phyloP scores from a whole-genome alignment of 1,284 basidiomycete genomes.

The Ceraceosorus bombacis region DNA sequence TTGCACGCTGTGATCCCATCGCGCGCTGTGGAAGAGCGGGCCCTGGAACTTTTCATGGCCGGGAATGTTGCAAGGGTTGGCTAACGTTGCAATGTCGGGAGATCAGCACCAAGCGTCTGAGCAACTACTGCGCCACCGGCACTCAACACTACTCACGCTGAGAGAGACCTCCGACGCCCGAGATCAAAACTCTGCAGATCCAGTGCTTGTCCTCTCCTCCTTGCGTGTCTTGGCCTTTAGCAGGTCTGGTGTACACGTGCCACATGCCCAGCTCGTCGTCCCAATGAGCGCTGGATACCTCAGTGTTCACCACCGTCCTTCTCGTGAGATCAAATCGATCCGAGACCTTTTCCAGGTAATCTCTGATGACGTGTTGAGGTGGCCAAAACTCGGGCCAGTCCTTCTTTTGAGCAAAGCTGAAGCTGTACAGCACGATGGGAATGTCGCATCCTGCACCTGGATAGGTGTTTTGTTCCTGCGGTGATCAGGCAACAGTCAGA shows the following conservation, averaged over 20 bases:
- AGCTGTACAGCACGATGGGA: slow-evolving; percentile 44
- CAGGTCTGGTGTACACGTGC: slow-evolving; percentile 30
- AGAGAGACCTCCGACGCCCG: slow-evolving; percentile 40
- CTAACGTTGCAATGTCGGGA: no score
- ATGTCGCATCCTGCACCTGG: slow-evolving; percentile 43
- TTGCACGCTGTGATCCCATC: slow-evolving; percentile 46
- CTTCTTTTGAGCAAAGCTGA: slow-evolving; percentile 39
- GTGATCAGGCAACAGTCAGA: no score
- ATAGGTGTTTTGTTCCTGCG: slow-evolving; percentile 20
- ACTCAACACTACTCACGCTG: slow-evolving; percentile 14
- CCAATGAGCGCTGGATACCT: slow-evolving; percentile 31
- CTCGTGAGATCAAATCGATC: slow-evolving; percentile 27
- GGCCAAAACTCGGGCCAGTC: slow-evolving; percentile 40
- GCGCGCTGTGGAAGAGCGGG: slow-evolving; percentile 45
- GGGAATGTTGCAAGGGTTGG: slow-evolving; percentile 37
- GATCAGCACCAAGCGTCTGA: no score
- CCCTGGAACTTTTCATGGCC: slow-evolving; percentile 42
- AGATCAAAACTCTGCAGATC: slow-evolving; percentile 40
- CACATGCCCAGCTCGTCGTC: slow-evolving; percentile 38
- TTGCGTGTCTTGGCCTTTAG: slow-evolving; percentile 7
- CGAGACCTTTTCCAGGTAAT: slow-evolving; percentile 35
- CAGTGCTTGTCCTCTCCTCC: slow-evolving; percentile 30
- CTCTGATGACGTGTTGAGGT: slow-evolving; percentile 33
- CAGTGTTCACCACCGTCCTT: slow-evolving; percentile 33
- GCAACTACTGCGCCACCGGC: no score